Conservation (phyloP, 192 early-diverging fungal genomes). For the Borealophlyctis nickersoniae region DNA sequence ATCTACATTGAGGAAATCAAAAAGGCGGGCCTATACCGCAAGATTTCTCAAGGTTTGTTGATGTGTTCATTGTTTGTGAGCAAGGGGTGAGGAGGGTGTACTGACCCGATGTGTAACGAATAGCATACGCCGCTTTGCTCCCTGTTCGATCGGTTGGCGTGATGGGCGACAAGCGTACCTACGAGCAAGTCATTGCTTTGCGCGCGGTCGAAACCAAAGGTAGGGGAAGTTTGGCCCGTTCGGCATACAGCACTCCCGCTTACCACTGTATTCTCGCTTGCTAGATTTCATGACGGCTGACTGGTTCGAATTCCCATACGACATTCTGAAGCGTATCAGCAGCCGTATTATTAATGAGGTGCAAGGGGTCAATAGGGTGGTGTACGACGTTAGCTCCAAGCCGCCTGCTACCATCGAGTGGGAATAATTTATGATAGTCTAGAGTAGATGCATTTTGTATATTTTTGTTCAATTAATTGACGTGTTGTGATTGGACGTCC, state of each 20-base stretch:
- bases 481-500: no score
- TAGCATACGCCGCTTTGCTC: constrained; percentile 91
- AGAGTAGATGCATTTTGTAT: no score
- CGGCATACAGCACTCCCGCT: not conserved
- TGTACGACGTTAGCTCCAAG: constrained; percentile 96
- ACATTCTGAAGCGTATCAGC: constrained; percentile 86
- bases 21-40: constrained; percentile 92
- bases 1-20: constrained; percentile 99
- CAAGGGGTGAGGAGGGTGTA: not conserved
- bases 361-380: constrained; percentile 93
- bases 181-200: constrained; percentile 97
- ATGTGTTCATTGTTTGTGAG: not conserved
- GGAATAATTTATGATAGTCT: no score
- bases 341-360: constrained; percentile 99
- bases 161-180: constrained; percentile 98
- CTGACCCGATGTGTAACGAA: not conserved
- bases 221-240: no score
- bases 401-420: constrained; percentile 98
- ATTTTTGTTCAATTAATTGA: no score
- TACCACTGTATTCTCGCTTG: not conserved
- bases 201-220: constrained; percentile 91
- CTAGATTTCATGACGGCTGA: constrained; percentile 97
- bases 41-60: constrained; percentile 79
- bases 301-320: constrained; percentile 83
- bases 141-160: constrained; percentile 96